Evolutionary conservation across 108 stramenopile genomes (phyloP), one percentile per base, ranked within the genome.

Genomic region (Fistulifera solaris): DNA sequence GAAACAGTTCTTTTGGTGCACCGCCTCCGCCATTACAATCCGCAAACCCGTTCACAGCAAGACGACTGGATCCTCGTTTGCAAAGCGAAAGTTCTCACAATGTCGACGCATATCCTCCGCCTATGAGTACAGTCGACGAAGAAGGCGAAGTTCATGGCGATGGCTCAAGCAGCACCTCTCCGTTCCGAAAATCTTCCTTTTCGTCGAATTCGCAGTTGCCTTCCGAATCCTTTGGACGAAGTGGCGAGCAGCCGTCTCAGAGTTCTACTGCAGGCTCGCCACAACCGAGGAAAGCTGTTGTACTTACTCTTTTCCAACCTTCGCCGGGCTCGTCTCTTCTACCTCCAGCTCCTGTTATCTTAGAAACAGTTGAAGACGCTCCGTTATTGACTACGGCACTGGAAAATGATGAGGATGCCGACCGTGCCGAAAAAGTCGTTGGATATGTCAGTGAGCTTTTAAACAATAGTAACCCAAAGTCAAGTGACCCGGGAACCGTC

Each of bases 361-460:
- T 35, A 35, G 31, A 18, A 50, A 21, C 13, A 19, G 13, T 58
- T 40, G 49, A 3, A 39, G 7, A 62, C 6, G 6, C 39, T 35
- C 31, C 31, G 31, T 35, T 38, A 41, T 16, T 31, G 31, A 39
- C 38, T 35, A 64, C 61, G 1, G 16, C 56, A 15, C 27, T 44
- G 6, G 42, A 63, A 1, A 66, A 65, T 42, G 45, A 63, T 1
- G 63, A 63, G 38, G 48, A 42, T 16, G 59, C 63, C 8, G 48
- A 67, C 12, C 58, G 63, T 19, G 72, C 72, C 17, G 62, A 73
- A 46, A 55, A 40, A 1, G 66, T 52, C 2, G 43, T 73, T 0
- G 27, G 19, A 27, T 46, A 61, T 51, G 38, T 73, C 13, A 38
- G 27, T 26, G 72, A 73, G 22, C 53, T 67, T 19, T 38, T 64